Evolutionary conservation across 805 yeast species (phyloP), one percentile per base, ranked within the genome.

Genomic region (Monosporozyma solicola): DNA sequence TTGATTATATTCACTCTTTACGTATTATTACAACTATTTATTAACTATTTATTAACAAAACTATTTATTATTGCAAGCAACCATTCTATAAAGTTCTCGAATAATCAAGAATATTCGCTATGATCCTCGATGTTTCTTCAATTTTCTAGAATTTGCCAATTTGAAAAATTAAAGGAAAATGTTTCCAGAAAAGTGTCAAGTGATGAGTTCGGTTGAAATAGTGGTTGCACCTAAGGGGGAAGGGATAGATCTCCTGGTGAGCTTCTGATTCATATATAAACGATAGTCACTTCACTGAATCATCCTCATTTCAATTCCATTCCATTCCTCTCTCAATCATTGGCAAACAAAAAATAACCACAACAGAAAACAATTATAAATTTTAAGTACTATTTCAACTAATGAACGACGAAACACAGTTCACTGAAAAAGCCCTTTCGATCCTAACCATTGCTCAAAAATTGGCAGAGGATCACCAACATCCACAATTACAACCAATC

Each of bases 371-470:
- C 35, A 20, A 20, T 20, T 20, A 27, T 27, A 25, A 16, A 37
- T 35, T 46, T 20, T 22, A 45, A 27, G 29, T 27, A 27, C 29
- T 20, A 41, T 5, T 13, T 31, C 9, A 10, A 46, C 16, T 29
- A 31, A 67, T 62, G 65, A 73, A 72, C 74, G 76, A 74, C 62
- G 73, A 73, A 59, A 67, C 91, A 54, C 91, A 88, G 76, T 87
- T 88, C 61, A 94, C 99, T 56, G 98, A 94, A 69, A 87, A 94
- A 69, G 98, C 97, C 46, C 80, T 89, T 62, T 83, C 79, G 52
- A 80, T 92, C 55, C 76, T 94, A 50, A 85, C 87, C 60, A 76
- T 80, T 62, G 95, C 98, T 52, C 80, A 83, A 54, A 80, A 85
- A 65, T 71, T 94, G 56, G 96, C 97, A 44, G 79, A 82, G 63